Conservation (phyloP, 2,329 filamentous ascomycete species). For the Corynespora cassiicola region DNA sequence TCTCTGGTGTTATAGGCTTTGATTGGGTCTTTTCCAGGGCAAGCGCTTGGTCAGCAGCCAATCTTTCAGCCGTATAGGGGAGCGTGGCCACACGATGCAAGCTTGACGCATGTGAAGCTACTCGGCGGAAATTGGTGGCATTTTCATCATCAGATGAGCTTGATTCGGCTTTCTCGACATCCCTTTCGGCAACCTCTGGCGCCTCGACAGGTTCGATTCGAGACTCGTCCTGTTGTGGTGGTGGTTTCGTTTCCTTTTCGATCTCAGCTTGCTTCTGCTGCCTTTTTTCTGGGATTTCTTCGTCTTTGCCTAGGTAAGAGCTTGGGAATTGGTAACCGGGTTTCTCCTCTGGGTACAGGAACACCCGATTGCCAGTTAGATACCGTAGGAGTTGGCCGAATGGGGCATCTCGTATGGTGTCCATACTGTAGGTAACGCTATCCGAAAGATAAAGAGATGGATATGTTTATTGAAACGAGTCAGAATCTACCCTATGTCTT, state of each 20-base stretch:
- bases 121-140: slow-evolving; percentile 1
- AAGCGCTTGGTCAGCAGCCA: slow-evolving; percentile 46
- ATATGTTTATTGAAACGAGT: too few species aligned
- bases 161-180: slow-evolving; percentile 3
- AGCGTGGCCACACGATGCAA: slow-evolving; percentile 11
- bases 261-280: slow-evolving; percentile 1
- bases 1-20: slow-evolving; percentile 22
- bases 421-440: slow-evolving; percentile 14
- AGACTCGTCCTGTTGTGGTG: too few species aligned
- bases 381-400: slow-evolving; percentile 56
- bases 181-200: too few species aligned
- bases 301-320: slow-evolving; percentile 5
- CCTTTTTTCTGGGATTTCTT: background rate
- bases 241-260: too few species aligned
- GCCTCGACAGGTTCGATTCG: too few species aligned
- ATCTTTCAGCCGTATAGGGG: slow-evolving; percentile 38
- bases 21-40: slow-evolving; percentile 29
- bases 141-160: slow-evolving; percentile 4
- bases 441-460: too few species aligned
- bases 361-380: slow-evolving; percentile 48
- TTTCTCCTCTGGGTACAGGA: slow-evolving; percentile 54
- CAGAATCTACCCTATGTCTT: too few species aligned
- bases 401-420: slow-evolving; percentile 52
- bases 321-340: slow-evolving; percentile 22
- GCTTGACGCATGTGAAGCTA: slow-evolving; percentile 2